Evolutionary conservation across 805 yeast species (phyloP).

Genomic region (Metschnikowia cerradonensis): DNA sequence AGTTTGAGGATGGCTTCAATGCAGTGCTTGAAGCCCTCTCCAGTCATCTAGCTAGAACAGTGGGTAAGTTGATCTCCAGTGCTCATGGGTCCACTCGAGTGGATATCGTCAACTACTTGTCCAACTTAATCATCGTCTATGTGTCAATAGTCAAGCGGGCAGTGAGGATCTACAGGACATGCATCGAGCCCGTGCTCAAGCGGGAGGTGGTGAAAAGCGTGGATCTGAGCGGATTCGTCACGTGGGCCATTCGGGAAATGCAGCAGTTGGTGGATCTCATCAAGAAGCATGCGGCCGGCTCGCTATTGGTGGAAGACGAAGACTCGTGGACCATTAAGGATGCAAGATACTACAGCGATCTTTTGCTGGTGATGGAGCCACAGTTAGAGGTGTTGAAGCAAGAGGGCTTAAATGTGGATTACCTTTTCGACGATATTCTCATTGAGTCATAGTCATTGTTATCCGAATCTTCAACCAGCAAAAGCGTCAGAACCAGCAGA

Average conservation of each 20-base stretch:
- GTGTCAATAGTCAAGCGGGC: constrained; percentile 44
- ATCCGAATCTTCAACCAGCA: too few species aligned
- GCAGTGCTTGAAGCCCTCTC: constrained; percentile 35
- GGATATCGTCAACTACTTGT: constrained; percentile 39
- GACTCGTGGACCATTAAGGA: constrained; percentile 33
- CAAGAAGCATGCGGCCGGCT: constrained; percentile 64
- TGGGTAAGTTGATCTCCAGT: constrained; percentile 32
- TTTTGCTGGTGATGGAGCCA: constrained; percentile 49
- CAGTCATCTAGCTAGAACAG: constrained; percentile 26
- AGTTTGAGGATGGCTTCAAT: constrained; percentile 33
- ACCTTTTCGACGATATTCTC: constrained; percentile 48
- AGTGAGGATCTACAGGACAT: constrained; percentile 47
- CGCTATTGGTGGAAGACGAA: constrained; percentile 30
- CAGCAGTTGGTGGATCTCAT: constrained; percentile 55
- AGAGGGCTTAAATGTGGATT: constrained; percentile 73
- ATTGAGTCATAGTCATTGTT: constrained; percentile 1
- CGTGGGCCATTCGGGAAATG: constrained; percentile 70
- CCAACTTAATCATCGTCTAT: constrained; percentile 37
- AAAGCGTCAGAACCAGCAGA: too few species aligned
- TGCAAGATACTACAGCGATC: constrained; percentile 45
- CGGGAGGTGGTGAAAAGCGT: constrained; percentile 24
- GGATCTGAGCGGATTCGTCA: constrained; percentile 50
- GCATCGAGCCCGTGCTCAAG: constrained; percentile 41
- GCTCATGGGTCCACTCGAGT: constrained; percentile 42
- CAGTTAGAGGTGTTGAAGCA: constrained; percentile 61